Evolutionary conservation across 2,329 filamentous ascomycete genomes (phyloP), one percentile per base, ranked within the genome.

Genomic region (Elsinoe fawcettii): DNA sequence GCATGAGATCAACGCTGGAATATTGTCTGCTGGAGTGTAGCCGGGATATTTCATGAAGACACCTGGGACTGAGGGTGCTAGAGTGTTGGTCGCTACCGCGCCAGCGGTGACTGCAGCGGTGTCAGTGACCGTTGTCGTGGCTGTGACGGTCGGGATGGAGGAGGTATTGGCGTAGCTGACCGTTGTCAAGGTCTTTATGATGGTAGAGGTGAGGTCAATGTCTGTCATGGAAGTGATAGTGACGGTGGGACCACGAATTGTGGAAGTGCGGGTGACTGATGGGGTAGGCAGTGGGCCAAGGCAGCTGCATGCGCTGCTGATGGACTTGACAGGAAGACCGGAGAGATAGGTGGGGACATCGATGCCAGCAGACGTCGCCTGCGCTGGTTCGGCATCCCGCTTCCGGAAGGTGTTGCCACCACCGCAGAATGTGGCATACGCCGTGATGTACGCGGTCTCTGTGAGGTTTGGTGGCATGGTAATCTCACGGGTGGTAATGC

Each of bases 141-240:
- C 30, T 4, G 49, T 53, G 49, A 53, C 20, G 32, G 49, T 53
- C 14, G 49, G 49, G n/a, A 53, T 34, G 49, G 25, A 20, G 49
- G 49, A 53, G 49, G 49, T 39, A 32, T 53, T 53, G 49, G 49
- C 30, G 49, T 53, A 53, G 49, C 34, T 53, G 32, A 53, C 34
- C 9, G 49, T 36, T 4, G 49, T 53, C 14, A 53, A 2, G 32
- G 49, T 53, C 27, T 37, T 36, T n/a, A 39, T 39, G 49, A 53
- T 39, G 18, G 49, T 53, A 5, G 49, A 53, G 1, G 30, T 34
- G 12, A 53, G 18, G 12, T 23, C 18, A n/a, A 53, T 14, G 18
- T 36, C 20, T 11, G 49, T 53, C 3, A 12, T 36, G n/a, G 49
- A 37, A 5, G 32, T 53, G 30, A 53, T 20, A 8, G 49, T 53